Conservation (phyloP, 2,329 filamentous ascomycete genomes). For the Celoporthe dispersa region DNA sequence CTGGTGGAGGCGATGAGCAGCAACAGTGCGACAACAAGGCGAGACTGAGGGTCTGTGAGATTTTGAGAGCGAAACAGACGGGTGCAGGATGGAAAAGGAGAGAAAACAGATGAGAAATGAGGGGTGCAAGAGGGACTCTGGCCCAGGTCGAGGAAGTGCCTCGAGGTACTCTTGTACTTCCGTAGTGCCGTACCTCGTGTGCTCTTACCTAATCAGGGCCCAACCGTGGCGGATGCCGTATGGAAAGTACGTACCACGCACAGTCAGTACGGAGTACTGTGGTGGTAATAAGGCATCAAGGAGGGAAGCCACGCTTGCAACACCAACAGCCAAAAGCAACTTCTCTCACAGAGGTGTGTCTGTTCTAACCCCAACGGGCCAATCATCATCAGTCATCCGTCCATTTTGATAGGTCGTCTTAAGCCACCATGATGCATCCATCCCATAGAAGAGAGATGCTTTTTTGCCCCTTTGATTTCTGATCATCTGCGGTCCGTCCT, state of each 20-base stretch:
- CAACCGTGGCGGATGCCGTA: background rate
- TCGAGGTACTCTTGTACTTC: constrained; percentile 13
- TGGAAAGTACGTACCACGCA: background rate
- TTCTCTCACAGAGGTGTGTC: no score
- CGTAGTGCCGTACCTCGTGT: constrained; percentile 5
- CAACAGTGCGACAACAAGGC: background rate
- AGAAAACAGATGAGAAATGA: constrained; percentile 2
- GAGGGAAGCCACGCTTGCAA: constrained; percentile 1
- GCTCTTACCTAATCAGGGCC: constrained; percentile 12
- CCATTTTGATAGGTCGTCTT: background rate
- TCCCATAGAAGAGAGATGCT: background rate
- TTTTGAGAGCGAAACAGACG: background rate
- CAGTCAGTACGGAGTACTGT: background rate
- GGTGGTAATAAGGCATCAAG: background rate
- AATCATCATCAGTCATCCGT: background rate
- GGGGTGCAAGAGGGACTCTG: constrained; percentile 5
- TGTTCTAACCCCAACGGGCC: background rate
- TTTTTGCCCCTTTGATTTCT: background rate
- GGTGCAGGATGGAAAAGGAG: background rate
- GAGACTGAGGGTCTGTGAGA: background rate
- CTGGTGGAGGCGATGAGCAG: background rate
- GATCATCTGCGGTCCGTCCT: background rate
- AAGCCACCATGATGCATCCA: background rate
- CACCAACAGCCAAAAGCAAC: constrained; percentile 1
- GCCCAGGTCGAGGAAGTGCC: constrained; percentile 8